Conservation (phyloP, 495 filamentous ascomycete genomes). For the Hamigera avellanea region DNA sequence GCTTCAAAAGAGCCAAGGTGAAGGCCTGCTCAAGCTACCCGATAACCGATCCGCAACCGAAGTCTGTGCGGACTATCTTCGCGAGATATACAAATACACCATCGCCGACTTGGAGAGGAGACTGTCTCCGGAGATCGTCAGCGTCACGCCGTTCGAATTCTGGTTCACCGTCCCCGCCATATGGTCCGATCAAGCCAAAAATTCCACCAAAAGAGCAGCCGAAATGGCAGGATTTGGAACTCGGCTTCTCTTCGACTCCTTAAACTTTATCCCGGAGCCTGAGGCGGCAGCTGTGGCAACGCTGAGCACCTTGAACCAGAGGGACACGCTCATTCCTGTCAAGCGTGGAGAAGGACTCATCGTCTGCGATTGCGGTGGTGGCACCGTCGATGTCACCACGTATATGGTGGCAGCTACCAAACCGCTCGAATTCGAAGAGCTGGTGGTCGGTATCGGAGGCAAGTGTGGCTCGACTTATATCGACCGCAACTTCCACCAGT, state of each 20-base stretch:
- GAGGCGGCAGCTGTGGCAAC: constrained; percentile 32
- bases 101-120: constrained; percentile 14
- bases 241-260: constrained; percentile 10
- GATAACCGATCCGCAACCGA: constrained; percentile 13
- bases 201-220: constrained; percentile 19
- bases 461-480: constrained; percentile 44
- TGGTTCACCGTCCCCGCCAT: constrained; percentile 15
- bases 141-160: constrained; percentile 11
- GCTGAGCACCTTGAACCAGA: neutral
- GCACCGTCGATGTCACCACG: constrained; percentile 31
- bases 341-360: constrained; percentile 9
- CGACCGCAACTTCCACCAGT: constrained; percentile 34
- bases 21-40: constrained; percentile 6
- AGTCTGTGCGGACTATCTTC: constrained; percentile 30
- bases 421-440: constrained; percentile 16
- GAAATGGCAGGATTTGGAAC: constrained; percentile 37
- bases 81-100: constrained; percentile 28
- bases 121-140: constrained; percentile 12
- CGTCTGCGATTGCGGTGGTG: constrained; percentile 24
- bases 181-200: constrained; percentile 10
- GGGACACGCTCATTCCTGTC: neutral
- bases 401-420: constrained; percentile 18
- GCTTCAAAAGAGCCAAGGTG: too few relatives aligned
- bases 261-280: constrained; percentile 45
- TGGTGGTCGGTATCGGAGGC: constrained; percentile 12